These are phyloP conservation scores for Dactylellina leptospora DNA, from an alignment of 2,329 filamentous ascomycete genomes.

Conservation along the genomic window DNA sequence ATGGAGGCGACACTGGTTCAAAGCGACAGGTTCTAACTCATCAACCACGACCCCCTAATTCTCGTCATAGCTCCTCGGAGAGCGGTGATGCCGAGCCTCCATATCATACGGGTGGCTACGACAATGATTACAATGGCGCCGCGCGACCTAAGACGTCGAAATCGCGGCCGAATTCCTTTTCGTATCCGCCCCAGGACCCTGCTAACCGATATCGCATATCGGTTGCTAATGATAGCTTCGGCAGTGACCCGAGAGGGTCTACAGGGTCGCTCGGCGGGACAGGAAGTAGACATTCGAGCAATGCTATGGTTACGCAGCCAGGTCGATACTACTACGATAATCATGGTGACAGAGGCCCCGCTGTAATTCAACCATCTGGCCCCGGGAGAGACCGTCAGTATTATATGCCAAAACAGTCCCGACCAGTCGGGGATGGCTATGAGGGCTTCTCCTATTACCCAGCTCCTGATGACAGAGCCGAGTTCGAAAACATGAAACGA, in stretches of 20 bases:
- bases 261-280: constrained; percentile 36
- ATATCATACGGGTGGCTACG: constrained; percentile 20
- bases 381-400: too few species aligned
- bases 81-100: constrained; percentile 39
- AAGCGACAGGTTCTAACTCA: constrained; percentile 15
- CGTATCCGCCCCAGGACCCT: constrained; percentile 8
- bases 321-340: constrained; percentile 21
- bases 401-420: constrained; percentile 18
- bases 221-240: not conserved
- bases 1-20: constrained; percentile 24
- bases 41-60: constrained; percentile 41
- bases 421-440: constrained; percentile 17
- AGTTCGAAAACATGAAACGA: constrained; percentile 27
- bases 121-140: constrained; percentile 26
- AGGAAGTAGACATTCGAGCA: constrained; percentile 17
- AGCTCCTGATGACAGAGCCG: constrained; percentile 11
- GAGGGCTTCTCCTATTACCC: constrained; percentile 16
- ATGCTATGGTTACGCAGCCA: constrained; percentile 20
- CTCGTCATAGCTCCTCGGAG: constrained; percentile 46
- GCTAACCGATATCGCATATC: constrained; percentile 5
- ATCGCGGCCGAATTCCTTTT: constrained; percentile 47
- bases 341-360: constrained; percentile 16
- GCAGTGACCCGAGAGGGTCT: constrained; percentile 28
- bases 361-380: constrained; percentile 16
- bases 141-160: constrained; percentile 24